Evolutionary conservation across 495 filamentous ascomycete species (phyloP), one percentile per base, ranked within the genome.

Genomic region (Annulohypoxylon stygium): DNA sequence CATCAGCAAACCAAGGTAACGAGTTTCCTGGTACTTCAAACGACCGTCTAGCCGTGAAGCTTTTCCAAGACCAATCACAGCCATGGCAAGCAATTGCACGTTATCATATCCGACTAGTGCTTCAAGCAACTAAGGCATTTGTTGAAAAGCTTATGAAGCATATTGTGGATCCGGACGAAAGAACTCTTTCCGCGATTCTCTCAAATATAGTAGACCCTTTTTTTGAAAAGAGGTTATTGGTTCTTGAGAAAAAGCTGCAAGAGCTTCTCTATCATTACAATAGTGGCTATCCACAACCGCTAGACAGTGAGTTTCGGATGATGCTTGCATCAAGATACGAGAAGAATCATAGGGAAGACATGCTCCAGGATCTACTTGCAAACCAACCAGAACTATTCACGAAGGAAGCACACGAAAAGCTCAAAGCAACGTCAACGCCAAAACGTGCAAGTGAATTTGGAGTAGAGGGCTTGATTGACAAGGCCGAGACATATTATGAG

Each of bases 211-310:
- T 84, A 33, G 70, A 83, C 34, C 83, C 82, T 1, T 81, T 78
- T 45, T 81, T 86, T 53, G 78, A 82, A 0, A 10, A 77, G 14
- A 81, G 77, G 20, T 65, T 71, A 11, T 50, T 60, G 5, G 20
- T 62, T 0, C 79, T 84, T 5, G 69, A 78, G 12, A 3, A 5
- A 1, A 83, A 83, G 62, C 51, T 84, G 10, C 63, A 81, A 6
- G 83, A 86, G 39, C 78, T 86, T 34, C 72, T 84, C 4, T 73
- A 62, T 6, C 79, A 79, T 11, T 82, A 80, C 61, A 78, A 75
- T 25, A 70, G 45, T 12, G 75, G 80, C 11, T 43, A 75, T 51
- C 76, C 76, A 2, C 69, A 76, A 37, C 76, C 76, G 45, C 72
- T 70, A 8, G 78, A 81, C 26, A 37, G 37, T 8, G 67, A 78